Evolutionary conservation across 106 monocot genomes (phyloP).

Genomic region (Agapanthus africanus): DNA sequence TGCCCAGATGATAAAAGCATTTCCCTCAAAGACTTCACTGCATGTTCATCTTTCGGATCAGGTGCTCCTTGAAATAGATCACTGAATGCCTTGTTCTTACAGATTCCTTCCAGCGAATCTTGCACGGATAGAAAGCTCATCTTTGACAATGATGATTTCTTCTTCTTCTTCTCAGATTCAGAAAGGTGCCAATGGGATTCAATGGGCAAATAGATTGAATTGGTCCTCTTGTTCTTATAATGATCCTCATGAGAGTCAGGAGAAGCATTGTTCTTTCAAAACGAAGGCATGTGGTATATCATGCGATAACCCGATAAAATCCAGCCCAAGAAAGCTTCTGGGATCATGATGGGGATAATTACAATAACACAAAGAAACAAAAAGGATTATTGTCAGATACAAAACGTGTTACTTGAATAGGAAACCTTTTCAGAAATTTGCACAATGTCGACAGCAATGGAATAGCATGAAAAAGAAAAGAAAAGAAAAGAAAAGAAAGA

Average conservation of each 20-base stretch:
- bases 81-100: slow-evolving; percentile 16
- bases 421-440: neutral
- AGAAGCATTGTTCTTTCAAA: neutral
- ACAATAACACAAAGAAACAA: neutral
- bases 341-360: neutral
- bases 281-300: neutral
- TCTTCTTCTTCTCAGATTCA: slow-evolving; percentile 20
- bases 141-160: slow-evolving; percentile 25
- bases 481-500: no score
- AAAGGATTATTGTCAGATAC: no score
- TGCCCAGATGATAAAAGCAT: slow-evolving; percentile 32
- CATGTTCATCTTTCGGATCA: slow-evolving; percentile 35
- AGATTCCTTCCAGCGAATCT: slow-evolving; percentile 20
- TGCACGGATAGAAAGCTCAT: slow-evolving; percentile 37
- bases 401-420: no score
- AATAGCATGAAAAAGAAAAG: no score
- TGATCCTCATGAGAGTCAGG: neutral
- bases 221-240: slow-evolving; percentile 1
- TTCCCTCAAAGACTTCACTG: slow-evolving; percentile 32
- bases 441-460: no score
- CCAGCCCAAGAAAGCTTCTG: neutral
- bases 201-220: slow-evolving; percentile 13
- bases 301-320: neutral
- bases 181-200: slow-evolving; percentile 34
- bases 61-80: slow-evolving; percentile 15